phyloP scores from a whole-genome alignment of 305 asterid species.

The Solanum hybrid region DNA sequence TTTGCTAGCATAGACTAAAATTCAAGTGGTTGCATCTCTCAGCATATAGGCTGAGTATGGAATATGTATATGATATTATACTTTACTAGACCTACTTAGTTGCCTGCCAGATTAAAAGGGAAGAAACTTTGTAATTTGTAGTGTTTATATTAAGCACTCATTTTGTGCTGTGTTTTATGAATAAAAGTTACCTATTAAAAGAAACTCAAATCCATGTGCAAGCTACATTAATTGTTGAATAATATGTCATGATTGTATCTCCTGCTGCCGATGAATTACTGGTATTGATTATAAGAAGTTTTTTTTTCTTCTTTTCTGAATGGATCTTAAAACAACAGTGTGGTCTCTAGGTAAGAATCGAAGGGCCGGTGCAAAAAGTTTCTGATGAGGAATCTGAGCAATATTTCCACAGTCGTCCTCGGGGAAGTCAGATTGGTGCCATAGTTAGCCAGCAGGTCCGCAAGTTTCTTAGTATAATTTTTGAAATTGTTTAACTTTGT shows the following conservation, averaged over 20 bases:
- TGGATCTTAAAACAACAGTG: not conserved
- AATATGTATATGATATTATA: not conserved
- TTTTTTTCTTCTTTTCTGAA: not conserved
- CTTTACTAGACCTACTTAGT: not conserved
- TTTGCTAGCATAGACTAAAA: not conserved
- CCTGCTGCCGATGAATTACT: not conserved
- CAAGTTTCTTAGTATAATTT: not conserved
- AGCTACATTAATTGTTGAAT: not conserved
- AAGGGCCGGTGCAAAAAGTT: conserved; percentile 80
- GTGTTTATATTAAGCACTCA: not conserved
- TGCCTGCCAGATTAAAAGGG: not conserved
- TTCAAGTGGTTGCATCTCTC: not conserved
- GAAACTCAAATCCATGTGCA: not conserved
- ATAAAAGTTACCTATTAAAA: not conserved
- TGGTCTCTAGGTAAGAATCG: conserved; percentile 71
- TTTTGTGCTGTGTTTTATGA: not conserved
- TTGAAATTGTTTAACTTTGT: not conserved
- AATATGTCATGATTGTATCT: not conserved
- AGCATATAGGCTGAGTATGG: not conserved
- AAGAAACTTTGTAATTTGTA: not conserved
- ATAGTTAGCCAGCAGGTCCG: conserved; percentile 84
- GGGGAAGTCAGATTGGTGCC: conserved; percentile 95
- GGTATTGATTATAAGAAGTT: too few relatives aligned
- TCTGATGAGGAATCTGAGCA: conserved; percentile 79
- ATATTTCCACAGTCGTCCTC: conserved; percentile 93